Percentiles rank a stretch among this genome's conserved stretches.
phyloP scores from a whole-genome alignment of 108 stramenopile genomes.

The Skeletonema tropicum region DNA sequence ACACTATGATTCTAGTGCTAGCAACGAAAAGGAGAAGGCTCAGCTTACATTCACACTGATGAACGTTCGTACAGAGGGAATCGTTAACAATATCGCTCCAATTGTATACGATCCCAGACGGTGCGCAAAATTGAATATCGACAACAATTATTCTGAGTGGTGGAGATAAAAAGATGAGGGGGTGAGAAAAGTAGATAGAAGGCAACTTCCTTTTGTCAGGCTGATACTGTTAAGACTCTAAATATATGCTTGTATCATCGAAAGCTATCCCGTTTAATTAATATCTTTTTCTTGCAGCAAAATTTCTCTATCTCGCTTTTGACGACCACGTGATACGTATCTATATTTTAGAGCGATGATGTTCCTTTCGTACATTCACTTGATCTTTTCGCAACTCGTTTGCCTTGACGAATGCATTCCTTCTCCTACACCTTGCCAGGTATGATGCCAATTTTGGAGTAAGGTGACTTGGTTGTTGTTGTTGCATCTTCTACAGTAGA shows the following conservation, averaged over 20 bases:
- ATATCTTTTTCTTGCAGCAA: too few relatives aligned
- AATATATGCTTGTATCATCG: too few relatives aligned
- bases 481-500: neutral
- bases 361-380: neutral
- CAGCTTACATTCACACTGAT: neutral
- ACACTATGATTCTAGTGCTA: neutral
- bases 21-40: neutral
- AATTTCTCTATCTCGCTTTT: too few relatives aligned
- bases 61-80: neutral
- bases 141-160: neutral
- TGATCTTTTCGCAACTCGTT: constrained; percentile 40
- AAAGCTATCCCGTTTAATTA: too few relatives aligned
- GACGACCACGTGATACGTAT: too few relatives aligned
- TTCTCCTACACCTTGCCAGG: constrained; percentile 45
- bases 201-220: too few relatives aligned
- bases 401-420: constrained; percentile 47
- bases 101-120: neutral
- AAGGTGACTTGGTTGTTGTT: neutral
- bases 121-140: neutral
- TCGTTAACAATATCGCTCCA: neutral
- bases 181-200: too few relatives aligned
- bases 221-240: too few relatives aligned
- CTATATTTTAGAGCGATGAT: constrained; percentile 19
- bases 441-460: constrained; percentile 36
- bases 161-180: neutral